Conservation (phyloP, 345 rosid species). For the Euphorbia lathyris region DNA sequence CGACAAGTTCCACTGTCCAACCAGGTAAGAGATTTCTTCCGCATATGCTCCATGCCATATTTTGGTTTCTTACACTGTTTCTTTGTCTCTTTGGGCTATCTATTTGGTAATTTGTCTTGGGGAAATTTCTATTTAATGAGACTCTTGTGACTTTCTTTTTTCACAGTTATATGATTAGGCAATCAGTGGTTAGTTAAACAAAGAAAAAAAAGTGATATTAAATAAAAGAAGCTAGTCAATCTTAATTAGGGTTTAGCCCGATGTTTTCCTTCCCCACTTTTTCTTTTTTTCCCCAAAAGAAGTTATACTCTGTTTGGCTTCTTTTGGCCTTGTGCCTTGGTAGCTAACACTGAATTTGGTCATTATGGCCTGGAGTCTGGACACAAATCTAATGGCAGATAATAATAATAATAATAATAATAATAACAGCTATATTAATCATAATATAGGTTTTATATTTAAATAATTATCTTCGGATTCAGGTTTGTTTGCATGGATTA, state of each 20-base stretch:
- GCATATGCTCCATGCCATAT: constrained; percentile 8
- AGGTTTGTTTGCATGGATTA: not conserved
- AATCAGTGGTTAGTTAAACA: not conserved
- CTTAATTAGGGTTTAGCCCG: not conserved
- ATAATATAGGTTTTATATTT: not conserved
- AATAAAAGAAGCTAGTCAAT: not conserved
- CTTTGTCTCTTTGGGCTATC: not conserved
- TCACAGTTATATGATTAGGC: not conserved
- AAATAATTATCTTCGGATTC: not conserved
- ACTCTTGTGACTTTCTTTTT: not conserved
- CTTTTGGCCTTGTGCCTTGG: not conserved
- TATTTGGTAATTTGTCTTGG: not conserved
- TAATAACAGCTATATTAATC: too few species aligned
- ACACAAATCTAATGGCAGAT: not conserved
- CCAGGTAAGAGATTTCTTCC: constrained; percentile 48
- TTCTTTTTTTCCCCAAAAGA: not conserved
- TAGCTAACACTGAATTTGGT: not conserved
- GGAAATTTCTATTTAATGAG: not conserved
- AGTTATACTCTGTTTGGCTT: not conserved
- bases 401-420: too few species aligned
- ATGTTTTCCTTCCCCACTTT: not conserved
- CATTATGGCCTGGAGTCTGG: not conserved
- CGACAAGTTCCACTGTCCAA: constrained; percentile 78
- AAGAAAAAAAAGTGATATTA: too few species aligned
- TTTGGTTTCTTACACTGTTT: constrained; percentile 5